Percentiles rank a stretch among this genome's conserved stretches.
These are phyloP conservation scores for Albifimbria verrucaria DNA, from an alignment of 2,329 filamentous ascomycete genomes.

Conservation along the genomic window DNA sequence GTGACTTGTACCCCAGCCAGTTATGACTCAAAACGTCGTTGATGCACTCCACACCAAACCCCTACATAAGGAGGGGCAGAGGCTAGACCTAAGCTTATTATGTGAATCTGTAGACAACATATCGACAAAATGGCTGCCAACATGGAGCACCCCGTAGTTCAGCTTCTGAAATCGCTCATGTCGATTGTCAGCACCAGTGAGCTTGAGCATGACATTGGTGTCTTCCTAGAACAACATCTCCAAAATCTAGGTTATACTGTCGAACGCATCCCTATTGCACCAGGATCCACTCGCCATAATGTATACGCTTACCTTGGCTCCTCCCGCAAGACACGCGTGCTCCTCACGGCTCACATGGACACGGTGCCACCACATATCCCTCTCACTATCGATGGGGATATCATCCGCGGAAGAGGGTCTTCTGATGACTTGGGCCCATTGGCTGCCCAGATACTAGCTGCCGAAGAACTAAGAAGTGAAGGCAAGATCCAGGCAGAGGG, in stretches of 20 bases:
- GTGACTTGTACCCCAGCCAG: too few species aligned
- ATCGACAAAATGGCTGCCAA: not conserved
- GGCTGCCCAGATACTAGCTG: conserved; percentile 43
- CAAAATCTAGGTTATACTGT: conserved; percentile 29
- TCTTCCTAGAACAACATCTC: conserved; percentile 29
- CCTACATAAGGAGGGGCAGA: too few species aligned
- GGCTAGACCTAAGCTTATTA: too few species aligned
- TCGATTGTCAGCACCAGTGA: conserved; percentile 33
- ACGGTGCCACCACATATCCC: conserved; percentile 66
- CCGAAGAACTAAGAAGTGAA: conserved; percentile 13
- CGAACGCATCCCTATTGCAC: conserved; percentile 30
- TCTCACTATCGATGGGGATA: conserved; percentile 49
- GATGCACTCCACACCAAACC: too few species aligned
- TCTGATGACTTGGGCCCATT: conserved; percentile 65
- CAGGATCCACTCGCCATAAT: conserved; percentile 29
- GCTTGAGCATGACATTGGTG: conserved; percentile 30
- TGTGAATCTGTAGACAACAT: too few species aligned
- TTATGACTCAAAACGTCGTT: too few species aligned
- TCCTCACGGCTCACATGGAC: conserved; percentile 47
- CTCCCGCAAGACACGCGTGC: conserved; percentile 24
- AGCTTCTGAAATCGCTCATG: conserved; percentile 30
- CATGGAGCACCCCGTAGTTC: conserved; percentile 19
- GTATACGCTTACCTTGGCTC: conserved; percentile 35
- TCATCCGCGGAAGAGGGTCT: conserved; percentile 58
- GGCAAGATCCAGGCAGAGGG: conserved; percentile 10